These are phyloP conservation scores for Chalciporus sphaerocephalus DNA, from an alignment of 768 basidiomycete genomes.

Conservation along the genomic window DNA sequence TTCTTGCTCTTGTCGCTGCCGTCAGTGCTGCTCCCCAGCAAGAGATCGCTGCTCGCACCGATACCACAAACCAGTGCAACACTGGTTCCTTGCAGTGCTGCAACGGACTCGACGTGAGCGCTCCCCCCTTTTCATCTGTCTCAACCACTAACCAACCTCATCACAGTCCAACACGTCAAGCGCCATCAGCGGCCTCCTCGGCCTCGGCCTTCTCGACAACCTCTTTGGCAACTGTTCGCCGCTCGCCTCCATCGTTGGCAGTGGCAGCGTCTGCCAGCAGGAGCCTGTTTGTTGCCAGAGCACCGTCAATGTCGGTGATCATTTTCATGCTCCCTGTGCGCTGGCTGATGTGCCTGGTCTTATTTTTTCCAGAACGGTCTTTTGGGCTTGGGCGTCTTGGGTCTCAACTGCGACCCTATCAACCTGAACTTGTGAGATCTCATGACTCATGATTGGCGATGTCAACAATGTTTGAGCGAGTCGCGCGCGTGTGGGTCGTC, in stretches of 20 bases:
- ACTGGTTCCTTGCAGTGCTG: constrained; percentile 12
- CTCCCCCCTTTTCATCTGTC: too few species aligned
- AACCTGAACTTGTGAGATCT: constrained; percentile 1
- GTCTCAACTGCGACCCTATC: constrained; percentile 16
- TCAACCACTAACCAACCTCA: too few species aligned
- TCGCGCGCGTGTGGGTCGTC: too few species aligned
- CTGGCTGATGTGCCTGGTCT: neutral
- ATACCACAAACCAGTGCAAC: constrained; percentile 8
- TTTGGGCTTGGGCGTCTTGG: neutral
- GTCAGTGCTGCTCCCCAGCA: constrained; percentile 2
- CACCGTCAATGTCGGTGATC: neutral
- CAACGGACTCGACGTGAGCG: neutral
- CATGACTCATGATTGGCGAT: neutral
- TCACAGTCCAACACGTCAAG: too few species aligned
- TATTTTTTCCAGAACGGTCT: constrained; percentile 5
- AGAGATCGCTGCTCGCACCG: neutral
- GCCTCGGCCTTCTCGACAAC: too few species aligned
- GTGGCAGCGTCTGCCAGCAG: neutral
- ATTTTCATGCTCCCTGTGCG: neutral
- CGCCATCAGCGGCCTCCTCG: neutral
- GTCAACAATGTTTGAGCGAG: too few species aligned
- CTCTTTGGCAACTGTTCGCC: constrained; percentile 4
- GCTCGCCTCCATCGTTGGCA: neutral
- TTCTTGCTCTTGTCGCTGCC: constrained; percentile 12
- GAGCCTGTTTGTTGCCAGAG: constrained; percentile 12